A percentile compares a stretch with the other conserved stretches of the same genome.
Conservation (phyloP, 2,329 filamentous ascomycete genomes). For the Sphaceloma murrayae region DNA sequence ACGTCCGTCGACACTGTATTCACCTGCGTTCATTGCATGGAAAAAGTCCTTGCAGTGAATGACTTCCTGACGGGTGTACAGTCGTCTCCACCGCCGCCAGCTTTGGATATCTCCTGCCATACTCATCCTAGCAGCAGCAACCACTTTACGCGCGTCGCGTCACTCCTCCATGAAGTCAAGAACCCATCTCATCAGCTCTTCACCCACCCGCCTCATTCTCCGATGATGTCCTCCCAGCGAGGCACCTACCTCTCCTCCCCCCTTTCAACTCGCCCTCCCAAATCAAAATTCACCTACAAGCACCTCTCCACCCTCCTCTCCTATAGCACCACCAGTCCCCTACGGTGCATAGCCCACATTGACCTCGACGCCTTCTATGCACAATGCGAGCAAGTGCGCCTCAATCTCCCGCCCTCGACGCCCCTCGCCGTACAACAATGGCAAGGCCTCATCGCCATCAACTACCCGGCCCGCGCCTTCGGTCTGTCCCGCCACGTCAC, state of each 20-base stretch:
- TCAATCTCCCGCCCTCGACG: conserved; percentile 61
- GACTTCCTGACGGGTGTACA: not conserved
- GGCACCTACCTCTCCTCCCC: conserved; percentile 36
- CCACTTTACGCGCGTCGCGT: conserved; percentile 13
- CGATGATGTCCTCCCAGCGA: conserved; percentile 37
- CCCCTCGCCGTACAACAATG: conserved; percentile 93
- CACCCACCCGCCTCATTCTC: not conserved
- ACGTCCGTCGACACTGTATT: too few relatives aligned
- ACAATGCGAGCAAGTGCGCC: conserved; percentile 87
- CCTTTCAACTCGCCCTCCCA: conserved; percentile 29
- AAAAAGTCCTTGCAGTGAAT: too few relatives aligned
- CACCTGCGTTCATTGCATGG: too few relatives aligned
- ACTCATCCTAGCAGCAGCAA: not conserved
- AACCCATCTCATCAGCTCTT: not conserved
- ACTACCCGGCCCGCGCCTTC: conserved; percentile 78
- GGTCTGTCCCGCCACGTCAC: conserved; percentile 73
- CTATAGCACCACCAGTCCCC: conserved; percentile 61
- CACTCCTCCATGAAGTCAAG: not conserved
- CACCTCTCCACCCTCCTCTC: conserved; percentile 68
- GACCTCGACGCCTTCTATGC: conserved; percentile 94
- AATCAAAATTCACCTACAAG: conserved; percentile 75
- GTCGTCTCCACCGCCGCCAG: too few relatives aligned
- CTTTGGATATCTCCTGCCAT: too few relatives aligned
- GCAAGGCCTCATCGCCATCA: conserved; percentile 90
- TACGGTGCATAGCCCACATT: conserved; percentile 81